Percentiles rank a stretch among this genome's conserved stretches.
These are phyloP conservation scores for Saccharomycopsis malanga DNA, from an alignment of 805 yeast genomes.

Conservation along the genomic window DNA sequence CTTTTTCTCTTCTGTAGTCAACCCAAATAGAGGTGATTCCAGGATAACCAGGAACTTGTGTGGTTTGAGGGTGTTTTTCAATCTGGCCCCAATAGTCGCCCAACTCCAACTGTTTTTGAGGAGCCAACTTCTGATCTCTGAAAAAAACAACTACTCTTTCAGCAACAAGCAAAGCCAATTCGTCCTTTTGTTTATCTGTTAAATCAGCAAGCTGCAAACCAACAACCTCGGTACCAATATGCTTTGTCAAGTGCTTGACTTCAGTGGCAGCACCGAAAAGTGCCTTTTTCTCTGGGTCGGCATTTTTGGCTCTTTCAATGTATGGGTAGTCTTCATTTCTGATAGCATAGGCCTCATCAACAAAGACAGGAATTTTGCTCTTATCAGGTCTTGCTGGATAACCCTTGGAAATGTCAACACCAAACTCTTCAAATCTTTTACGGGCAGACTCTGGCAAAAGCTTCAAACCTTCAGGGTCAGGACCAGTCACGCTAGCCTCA, in stretches of 20 bases:
- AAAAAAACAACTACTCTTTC: slow-evolving; percentile 44
- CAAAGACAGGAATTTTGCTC: slow-evolving; percentile 31
- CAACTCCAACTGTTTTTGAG: slow-evolving; percentile 37
- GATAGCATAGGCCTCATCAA: slow-evolving; percentile 34
- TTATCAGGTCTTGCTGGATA: slow-evolving; percentile 33
- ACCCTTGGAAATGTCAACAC: slow-evolving; percentile 33
- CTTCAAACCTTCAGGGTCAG: slow-evolving; percentile 21
- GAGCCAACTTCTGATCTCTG: slow-evolving; percentile 40
- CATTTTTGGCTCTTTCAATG: slow-evolving; percentile 31
- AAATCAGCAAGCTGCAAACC: slow-evolving; percentile 39
- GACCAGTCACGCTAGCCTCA: slow-evolving; percentile 13
- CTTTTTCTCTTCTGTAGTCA: slow-evolving; percentile 15
- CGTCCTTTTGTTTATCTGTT: slow-evolving; percentile 37
- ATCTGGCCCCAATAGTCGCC: slow-evolving; percentile 42
- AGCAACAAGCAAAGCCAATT: slow-evolving; percentile 40
- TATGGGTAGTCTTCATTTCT: slow-evolving; percentile 32
- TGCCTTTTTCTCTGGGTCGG: slow-evolving; percentile 34
- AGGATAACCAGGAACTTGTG: slow-evolving; percentile 30
- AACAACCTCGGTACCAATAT: slow-evolving; percentile 42
- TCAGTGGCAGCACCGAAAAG: slow-evolving; percentile 36
- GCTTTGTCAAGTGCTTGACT: slow-evolving; percentile 36
- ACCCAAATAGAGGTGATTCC: slow-evolving; percentile 33
- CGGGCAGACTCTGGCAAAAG: slow-evolving; percentile 25
- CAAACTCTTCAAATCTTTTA: slow-evolving; percentile 29
- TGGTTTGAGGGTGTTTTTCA: slow-evolving; percentile 34